Evolutionary conservation across 164 flowering plant genomes (phyloP).

Genomic region (Aristolochia contorta): DNA sequence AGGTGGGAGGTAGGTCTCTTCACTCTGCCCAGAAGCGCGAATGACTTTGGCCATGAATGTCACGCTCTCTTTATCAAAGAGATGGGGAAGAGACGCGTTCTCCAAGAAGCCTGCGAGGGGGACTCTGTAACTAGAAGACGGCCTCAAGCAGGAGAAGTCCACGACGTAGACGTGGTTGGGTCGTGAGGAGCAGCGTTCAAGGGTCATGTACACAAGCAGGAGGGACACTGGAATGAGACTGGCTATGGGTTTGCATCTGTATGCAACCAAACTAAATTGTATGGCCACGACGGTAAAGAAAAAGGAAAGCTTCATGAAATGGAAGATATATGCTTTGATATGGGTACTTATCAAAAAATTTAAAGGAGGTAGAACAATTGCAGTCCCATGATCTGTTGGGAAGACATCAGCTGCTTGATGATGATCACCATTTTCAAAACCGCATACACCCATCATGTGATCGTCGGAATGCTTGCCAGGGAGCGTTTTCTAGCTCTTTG

Average conservation of each 20-base stretch:
- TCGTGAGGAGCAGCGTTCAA: background rate
- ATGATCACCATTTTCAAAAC: too few species aligned
- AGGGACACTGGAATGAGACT: constrained; percentile 11
- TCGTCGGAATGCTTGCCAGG: too few species aligned
- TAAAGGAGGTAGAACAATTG: too few species aligned
- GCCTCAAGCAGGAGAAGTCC: constrained; percentile 55
- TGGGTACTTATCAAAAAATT: too few species aligned
- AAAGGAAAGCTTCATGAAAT: constrained; percentile 6
- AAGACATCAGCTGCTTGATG: too few species aligned
- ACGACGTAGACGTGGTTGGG: constrained; percentile 37
- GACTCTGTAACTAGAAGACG: constrained; percentile 40
- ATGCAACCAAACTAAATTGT: constrained; percentile 15
- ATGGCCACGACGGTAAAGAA: constrained; percentile 12
- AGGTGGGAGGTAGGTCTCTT: constrained; percentile 52
- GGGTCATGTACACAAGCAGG: constrained; percentile 12
- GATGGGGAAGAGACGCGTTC: constrained; percentile 18
- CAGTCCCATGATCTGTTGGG: too few species aligned
- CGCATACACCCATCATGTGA: too few species aligned
- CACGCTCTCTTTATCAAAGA: constrained; percentile 28
- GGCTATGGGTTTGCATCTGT: constrained; percentile 17
- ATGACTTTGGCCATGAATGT: constrained; percentile 47
- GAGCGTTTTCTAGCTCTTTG: too few species aligned
- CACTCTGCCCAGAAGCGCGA: constrained; percentile 45
- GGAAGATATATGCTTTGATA: too few species aligned
- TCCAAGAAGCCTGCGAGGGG: constrained; percentile 44